Evolutionary conservation across 768 basidiomycete genomes (phyloP), one percentile per base, ranked within the genome.

Genomic region (Aureoboletus auriporus): DNA sequence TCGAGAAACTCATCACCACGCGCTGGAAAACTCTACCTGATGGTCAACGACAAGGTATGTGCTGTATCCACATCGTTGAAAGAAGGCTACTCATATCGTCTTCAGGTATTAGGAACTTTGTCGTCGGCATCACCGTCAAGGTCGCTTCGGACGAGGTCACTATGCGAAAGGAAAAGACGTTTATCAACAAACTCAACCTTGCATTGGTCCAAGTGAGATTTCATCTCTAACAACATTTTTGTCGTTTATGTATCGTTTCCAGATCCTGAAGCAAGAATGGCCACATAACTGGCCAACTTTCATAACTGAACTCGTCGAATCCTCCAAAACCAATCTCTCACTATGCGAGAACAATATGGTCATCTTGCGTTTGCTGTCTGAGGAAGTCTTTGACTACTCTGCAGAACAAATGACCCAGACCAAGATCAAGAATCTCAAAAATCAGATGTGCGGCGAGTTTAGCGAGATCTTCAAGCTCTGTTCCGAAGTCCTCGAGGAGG

Each of bases 271-370:
- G 71, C 96, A 98, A 75, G 96, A 97, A 67, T 99, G 96, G 96
- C 95, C 95, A 23, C 91, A 96, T 66, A 93, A 96, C 62, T 99
- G 96, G 96, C 94, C 95, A 29, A 89, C 80, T 17, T 98, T 97
- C 75, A 96, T 97, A 60, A 84, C 89, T 10, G 94, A 98, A 69
- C 89, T 98, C 39, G 93, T 98, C 50, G 87, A 93, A 58, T 96
- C 95, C 8, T 98, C 95, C 38, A 95, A 95, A 69, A 92, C 91
- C 37, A 97, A 93, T 65, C 81, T 97, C 35, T 85, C 90, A 2
- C 80, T 98, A 28, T 98, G 96, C 78, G 96, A 99, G 73, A 99
- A 99, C 78, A 99, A 99, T 73, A 99, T 99, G 96, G 81, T 93
- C 68, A 98, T 99, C 65, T 78, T 98, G 58, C 90, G 91, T 63